Conservation (phyloP, 2,329 filamentous ascomycete species). For the Pseudogymnoascus sp. region DNA sequence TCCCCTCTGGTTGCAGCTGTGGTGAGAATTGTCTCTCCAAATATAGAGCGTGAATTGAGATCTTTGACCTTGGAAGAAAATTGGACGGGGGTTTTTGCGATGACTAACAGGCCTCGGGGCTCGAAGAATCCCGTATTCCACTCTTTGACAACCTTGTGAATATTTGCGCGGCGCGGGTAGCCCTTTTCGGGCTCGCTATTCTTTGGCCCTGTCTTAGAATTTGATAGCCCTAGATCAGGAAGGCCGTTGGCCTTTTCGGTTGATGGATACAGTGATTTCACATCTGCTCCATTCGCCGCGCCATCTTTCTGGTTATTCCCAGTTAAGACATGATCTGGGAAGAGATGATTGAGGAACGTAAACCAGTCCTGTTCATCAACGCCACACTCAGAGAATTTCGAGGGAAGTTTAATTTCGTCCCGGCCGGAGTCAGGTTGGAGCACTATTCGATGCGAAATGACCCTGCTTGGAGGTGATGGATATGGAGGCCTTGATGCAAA, state of each 20-base stretch:
- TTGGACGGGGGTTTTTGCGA: not conserved
- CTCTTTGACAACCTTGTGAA: not conserved
- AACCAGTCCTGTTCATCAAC: not conserved
- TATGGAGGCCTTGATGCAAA: not conserved
- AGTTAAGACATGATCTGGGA: not conserved
- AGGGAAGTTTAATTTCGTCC: not conserved
- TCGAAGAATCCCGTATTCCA: not conserved
- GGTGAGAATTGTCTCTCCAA: conserved; percentile 12
- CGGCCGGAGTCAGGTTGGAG: not conserved
- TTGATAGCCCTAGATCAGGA: not conserved
- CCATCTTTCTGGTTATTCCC: not conserved
- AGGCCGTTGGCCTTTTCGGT: not conserved
- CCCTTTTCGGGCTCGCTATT: not conserved
- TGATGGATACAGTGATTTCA: not conserved
- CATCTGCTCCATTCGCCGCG: not conserved
- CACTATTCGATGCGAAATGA: not conserved
- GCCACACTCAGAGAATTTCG: not conserved
- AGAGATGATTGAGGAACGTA: not conserved
- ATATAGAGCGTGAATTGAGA: conserved; percentile 15
- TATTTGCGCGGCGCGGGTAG: not conserved
- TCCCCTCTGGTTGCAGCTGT: conserved; percentile 9
- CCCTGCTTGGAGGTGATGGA: not conserved
- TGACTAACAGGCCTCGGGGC: not conserved
- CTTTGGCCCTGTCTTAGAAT: not conserved
- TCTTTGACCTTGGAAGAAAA: not conserved